Evolutionary conservation across 345 rosid species (phyloP).

Genomic region (Eucalyptus viminalis): DNA sequence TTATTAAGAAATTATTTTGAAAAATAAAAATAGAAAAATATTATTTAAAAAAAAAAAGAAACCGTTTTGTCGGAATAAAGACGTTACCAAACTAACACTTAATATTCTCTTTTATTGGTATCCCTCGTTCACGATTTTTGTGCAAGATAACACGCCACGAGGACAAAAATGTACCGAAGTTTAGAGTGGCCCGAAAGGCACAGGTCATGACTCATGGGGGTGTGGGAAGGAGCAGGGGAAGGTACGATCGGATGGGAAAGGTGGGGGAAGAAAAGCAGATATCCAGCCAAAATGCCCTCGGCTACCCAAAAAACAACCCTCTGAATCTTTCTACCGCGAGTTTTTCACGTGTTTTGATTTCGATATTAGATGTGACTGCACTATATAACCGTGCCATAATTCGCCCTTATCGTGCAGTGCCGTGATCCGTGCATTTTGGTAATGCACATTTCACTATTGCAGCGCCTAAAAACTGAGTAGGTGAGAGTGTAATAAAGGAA

Average conservation of each 20-base stretch:
- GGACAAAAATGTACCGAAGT: neutral
- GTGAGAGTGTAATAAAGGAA: neutral
- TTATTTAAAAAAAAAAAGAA: accelerated
- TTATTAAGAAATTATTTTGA: no score
- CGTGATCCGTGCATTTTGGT: neutral
- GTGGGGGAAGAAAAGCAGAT: neutral
- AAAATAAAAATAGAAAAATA: no score
- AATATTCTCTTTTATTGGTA: neutral
- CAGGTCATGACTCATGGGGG: neutral
- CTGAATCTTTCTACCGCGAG: neutral
- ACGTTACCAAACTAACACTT: no score
- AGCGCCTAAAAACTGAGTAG: neutral
- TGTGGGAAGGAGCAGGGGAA: neutral
- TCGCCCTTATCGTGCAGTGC: neutral
- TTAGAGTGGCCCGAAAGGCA: neutral
- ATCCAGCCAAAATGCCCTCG: neutral
- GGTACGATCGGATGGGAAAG: neutral
- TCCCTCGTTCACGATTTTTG: neutral
- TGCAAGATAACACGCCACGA: neutral
- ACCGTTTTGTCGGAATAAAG: no score
- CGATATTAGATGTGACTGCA: neutral
- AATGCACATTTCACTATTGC: neutral
- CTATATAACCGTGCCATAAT: neutral
- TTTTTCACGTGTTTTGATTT: neutral
- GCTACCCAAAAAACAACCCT: neutral